Conservation (phyloP, 306 rosid genomes). For the Cicer pinnatifidum region DNA sequence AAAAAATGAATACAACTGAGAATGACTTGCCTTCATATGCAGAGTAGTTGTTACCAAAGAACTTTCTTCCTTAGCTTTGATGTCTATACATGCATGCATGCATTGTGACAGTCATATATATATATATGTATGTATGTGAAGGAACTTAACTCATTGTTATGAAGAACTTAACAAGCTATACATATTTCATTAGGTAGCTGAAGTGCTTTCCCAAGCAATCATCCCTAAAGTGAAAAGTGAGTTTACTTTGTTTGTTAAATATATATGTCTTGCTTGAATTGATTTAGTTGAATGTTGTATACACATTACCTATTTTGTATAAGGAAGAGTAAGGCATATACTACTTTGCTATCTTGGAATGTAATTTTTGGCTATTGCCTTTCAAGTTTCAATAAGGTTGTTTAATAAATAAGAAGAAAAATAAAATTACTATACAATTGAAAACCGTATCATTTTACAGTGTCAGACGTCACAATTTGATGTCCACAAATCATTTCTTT, state of each 20-base stretch:
- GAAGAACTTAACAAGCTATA: slow-evolving; percentile 14
- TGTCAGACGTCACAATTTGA: no score
- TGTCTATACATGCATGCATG: not conserved
- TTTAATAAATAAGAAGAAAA: no score
- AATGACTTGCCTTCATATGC: slow-evolving; percentile 48
- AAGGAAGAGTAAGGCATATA: slow-evolving; percentile 11
- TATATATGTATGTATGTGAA: not conserved
- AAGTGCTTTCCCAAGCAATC: not conserved
- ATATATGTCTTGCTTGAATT: slow-evolving; percentile 7
- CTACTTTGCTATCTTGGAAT: not conserved
- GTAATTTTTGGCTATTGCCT: slow-evolving; percentile 1
- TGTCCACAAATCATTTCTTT: no score
- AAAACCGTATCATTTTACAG: no score
- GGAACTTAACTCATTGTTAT: not conserved
- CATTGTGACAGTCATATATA: not conserved
- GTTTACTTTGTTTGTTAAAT: slow-evolving; percentile 16
- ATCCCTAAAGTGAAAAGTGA: slow-evolving; percentile 28
- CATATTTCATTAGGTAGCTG: not conserved
- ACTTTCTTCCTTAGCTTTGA: not conserved
- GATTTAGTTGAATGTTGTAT: slow-evolving; percentile 23
- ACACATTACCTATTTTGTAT: slow-evolving; percentile 23
- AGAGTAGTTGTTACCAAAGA: slow-evolving; percentile 44
- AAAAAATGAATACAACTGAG: slow-evolving; percentile 24
- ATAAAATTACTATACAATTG: no score
- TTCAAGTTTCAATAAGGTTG: not conserved